Percentiles rank a stretch among this genome's conserved stretches.
phyloP scores from a whole-genome alignment of 2,329 filamentous ascomycete genomes.

The Sporothrix humicola region DNA sequence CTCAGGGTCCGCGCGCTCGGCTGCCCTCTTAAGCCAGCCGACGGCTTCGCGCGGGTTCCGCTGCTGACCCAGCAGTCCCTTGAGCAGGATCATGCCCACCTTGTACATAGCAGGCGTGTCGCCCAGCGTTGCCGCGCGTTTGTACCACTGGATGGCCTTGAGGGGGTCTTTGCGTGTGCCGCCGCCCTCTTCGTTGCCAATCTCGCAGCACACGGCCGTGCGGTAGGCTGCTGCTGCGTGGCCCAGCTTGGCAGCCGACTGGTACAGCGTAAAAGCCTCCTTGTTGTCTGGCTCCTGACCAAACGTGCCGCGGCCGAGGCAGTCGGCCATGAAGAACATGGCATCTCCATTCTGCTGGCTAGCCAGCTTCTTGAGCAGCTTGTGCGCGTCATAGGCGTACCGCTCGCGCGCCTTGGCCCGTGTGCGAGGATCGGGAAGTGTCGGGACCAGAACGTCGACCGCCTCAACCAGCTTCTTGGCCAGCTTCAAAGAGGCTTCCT shows the following conservation, averaged over 20 bases:
- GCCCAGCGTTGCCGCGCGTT: conserved; percentile 85
- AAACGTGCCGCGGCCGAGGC: conserved; percentile 79
- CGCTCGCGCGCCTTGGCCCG: conserved; percentile 79
- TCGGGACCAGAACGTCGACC: conserved; percentile 71
- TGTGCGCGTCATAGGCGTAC: conserved; percentile 84
- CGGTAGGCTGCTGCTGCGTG: conserved; percentile 89
- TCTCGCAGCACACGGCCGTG: conserved; percentile 95
- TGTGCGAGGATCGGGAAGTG: conserved; percentile 70
- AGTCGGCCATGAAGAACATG: conserved; percentile 93
- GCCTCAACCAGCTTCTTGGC: conserved; percentile 89
- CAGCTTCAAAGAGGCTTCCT: conserved; percentile 71
- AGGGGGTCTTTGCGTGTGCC: conserved; percentile 88
- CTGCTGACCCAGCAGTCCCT: conserved; percentile 87
- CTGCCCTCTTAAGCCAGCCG: conserved; percentile 90
- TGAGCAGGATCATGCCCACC: conserved; percentile 92
- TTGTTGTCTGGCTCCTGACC: conserved; percentile 83
- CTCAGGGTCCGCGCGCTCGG: conserved; percentile 82
- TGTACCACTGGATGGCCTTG: conserved; percentile 98
- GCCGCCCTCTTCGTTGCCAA: conserved; percentile 91
- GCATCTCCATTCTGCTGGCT: conserved; percentile 76
- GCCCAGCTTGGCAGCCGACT: conserved; percentile 87
- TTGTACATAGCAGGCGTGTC: conserved; percentile 98
- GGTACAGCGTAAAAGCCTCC: conserved; percentile 91
- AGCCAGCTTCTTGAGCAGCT: conserved; percentile 87
- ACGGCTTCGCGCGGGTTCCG: conserved; percentile 85